Percentiles rank a stretch among this genome's conserved stretches.
Conservation (phyloP, 176 grass and related monocot species). For the Eleusine indica region DNA sequence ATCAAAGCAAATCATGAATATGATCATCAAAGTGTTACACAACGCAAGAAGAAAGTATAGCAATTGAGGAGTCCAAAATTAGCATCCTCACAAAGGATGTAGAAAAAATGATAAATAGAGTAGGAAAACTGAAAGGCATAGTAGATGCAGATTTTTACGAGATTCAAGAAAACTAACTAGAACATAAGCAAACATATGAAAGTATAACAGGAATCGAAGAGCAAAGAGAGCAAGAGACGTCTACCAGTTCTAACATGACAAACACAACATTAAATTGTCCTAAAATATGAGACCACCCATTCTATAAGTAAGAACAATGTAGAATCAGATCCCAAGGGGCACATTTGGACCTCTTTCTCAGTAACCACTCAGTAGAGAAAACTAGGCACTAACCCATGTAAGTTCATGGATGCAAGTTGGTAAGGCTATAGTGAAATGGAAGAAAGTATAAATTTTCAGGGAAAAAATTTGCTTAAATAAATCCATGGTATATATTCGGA, state of each 20-base stretch:
- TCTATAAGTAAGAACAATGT: background rate
- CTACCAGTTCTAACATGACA: background rate
- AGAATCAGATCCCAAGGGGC: background rate
- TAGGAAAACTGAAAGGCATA: background rate
- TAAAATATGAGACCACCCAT: background rate
- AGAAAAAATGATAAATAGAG: background rate
- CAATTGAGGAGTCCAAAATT: background rate
- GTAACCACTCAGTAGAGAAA: no score
- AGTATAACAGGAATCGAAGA: background rate
- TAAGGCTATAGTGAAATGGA: background rate
- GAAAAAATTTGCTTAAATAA: background rate
- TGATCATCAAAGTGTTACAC: background rate
- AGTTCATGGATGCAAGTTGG: background rate
- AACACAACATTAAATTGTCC: no score
- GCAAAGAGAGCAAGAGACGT: background rate
- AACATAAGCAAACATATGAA: background rate
- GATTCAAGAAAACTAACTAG: background rate
- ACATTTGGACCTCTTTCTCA: background rate
- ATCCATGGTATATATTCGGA: background rate
- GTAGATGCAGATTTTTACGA: background rate
- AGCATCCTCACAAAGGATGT: background rate
- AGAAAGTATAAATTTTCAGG: background rate
- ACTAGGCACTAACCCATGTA: no score
- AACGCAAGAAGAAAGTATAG: background rate
- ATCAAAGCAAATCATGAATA: background rate